Evolutionary conservation across 345 rosid species (phyloP).

Genomic region (Salix suchowensis): DNA sequence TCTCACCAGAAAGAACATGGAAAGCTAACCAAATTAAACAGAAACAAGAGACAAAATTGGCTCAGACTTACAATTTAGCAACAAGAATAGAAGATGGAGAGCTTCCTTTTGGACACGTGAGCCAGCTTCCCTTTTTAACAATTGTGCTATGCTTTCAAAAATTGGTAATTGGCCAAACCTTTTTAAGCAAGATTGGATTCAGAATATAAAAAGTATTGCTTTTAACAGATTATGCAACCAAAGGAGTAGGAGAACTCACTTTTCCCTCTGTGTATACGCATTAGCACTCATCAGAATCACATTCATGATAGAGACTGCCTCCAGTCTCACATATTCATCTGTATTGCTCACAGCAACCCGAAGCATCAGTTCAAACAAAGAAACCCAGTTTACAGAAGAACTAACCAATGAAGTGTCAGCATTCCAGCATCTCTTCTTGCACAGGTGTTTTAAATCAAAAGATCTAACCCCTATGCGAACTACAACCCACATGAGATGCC

Average conservation of each 20-base stretch:
- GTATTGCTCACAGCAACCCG: constrained; percentile 40
- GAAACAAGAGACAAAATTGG: constrained; percentile 1
- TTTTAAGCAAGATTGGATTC: constrained; percentile 16
- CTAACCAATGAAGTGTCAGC: constrained; percentile 19
- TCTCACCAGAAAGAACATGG: not conserved
- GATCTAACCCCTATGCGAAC: constrained; percentile 10
- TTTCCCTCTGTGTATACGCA: constrained; percentile 59
- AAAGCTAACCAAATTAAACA: not conserved
- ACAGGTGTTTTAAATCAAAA: constrained; percentile 25
- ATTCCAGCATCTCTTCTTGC: constrained; percentile 22
- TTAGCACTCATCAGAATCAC: constrained; percentile 52
- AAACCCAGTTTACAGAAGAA: constrained; percentile 54
- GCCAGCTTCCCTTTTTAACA: constrained; percentile 55
- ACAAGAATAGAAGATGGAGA: constrained; percentile 53
- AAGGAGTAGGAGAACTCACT: constrained; percentile 40
- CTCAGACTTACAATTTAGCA: constrained; percentile 61
- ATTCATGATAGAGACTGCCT: constrained; percentile 78
- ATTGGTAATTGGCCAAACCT: constrained; percentile 50
- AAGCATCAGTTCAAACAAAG: constrained; percentile 50
- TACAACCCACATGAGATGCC: constrained; percentile 13
- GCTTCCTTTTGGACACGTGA: constrained; percentile 59
- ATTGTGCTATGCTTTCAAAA: constrained; percentile 48
- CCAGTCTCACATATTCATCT: constrained; percentile 53
- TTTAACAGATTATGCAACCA: not conserved
- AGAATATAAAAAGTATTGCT: not conserved